These are phyloP conservation scores for Parathielavia appendiculata DNA, from an alignment of 495 filamentous ascomycete genomes.

Conservation along the genomic window DNA sequence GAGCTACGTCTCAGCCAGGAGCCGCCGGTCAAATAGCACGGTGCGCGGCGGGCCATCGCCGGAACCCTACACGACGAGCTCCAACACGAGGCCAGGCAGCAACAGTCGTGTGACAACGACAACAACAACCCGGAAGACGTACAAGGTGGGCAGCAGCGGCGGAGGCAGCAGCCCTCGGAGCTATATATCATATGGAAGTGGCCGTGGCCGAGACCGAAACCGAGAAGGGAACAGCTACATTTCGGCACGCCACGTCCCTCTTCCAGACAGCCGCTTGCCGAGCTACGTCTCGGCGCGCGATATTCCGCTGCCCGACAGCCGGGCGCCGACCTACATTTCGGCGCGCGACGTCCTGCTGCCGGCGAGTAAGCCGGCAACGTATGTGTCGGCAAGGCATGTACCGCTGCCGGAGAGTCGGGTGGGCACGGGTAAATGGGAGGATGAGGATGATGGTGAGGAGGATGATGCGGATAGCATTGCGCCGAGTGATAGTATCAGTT, in stretches of 20 bases:
- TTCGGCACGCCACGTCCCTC: constrained; percentile 17
- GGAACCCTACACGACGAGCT: constrained; percentile 17
- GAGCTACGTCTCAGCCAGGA: constrained; percentile 38
- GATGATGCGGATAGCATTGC: constrained; percentile 43
- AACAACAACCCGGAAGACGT: constrained; percentile 22
- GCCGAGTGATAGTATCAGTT: constrained; percentile 65
- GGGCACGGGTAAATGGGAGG: constrained; percentile 31
- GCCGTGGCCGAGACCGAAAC: too few species aligned
- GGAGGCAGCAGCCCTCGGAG: constrained; percentile 4
- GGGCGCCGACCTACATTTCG: constrained; percentile 15
- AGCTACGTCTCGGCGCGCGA: constrained; percentile 27
- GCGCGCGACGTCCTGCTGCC: constrained; percentile 4
- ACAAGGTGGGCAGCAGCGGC: constrained; percentile 24
- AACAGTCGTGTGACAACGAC: constrained; percentile 29
- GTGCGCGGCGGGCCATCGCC: constrained; percentile 25
- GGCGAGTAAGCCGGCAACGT: neutral
- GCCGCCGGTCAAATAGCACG: constrained; percentile 34
- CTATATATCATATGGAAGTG: constrained; percentile 24
- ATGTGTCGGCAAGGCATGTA: constrained; percentile 35
- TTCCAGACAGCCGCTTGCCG: constrained; percentile 19
- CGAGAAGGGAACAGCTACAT: neutral
- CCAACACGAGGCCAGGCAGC: constrained; percentile 29
- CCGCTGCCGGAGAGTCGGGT: constrained; percentile 48
- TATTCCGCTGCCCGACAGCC: constrained; percentile 31
- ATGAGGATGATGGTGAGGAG: constrained; percentile 25